Evolutionary conservation across 208 protist genomes (phyloP), one percentile per base, ranked within the genome.

Genomic region (Leishmania amazonensis): DNA sequence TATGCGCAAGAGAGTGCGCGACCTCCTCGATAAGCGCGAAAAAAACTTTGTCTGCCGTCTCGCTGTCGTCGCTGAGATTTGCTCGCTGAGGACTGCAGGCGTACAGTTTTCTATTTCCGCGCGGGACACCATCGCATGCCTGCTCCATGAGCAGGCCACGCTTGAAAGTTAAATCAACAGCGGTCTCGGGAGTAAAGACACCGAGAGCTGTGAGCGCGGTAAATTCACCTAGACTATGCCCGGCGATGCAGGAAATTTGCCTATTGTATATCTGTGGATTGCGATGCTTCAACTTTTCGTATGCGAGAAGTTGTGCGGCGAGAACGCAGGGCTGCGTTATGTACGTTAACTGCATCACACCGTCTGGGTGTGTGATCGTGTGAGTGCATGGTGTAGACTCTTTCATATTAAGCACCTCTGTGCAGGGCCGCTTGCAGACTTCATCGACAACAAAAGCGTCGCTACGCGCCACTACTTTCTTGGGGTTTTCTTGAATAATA

Each of bases 151-250:
- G 76, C 17, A 95, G 60, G 40, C 95, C 95, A 13, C 95, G 91
- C 60, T 91, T 88, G 68, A 92, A 98, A 24, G 89, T 91, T 38
- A 98, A 79, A 54, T 96, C 89, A 28, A 97, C 71, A 8, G 90
- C 92, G 9, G 85, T 88, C 76, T 97, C 91, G 0, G 93, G 87
- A 11, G 89, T 84, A 80, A 96, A 96, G 17, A 96, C 87, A 35
- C 91, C 93, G 3, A 96, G 81, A 0, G 91, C 91, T 64, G 78
- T 81, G 1, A 98, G 83, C 9, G 93, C 95, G 5, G 92, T 93
- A 80, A 96, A 96, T 82, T 98, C 93, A 45, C 95, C 95, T n/a
- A 98, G 81, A 77, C 95, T 98, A 78, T 98, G 95, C 8, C 95
- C 95, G 28, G 91, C 92, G 31, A 97, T 47, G 31, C 73, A 75